Percentiles rank a stretch among this genome's conserved stretches.
Evolutionary conservation across 83 land plant genomes (phyloP).

Genomic region (Diphasiastrum complanatum): DNA sequence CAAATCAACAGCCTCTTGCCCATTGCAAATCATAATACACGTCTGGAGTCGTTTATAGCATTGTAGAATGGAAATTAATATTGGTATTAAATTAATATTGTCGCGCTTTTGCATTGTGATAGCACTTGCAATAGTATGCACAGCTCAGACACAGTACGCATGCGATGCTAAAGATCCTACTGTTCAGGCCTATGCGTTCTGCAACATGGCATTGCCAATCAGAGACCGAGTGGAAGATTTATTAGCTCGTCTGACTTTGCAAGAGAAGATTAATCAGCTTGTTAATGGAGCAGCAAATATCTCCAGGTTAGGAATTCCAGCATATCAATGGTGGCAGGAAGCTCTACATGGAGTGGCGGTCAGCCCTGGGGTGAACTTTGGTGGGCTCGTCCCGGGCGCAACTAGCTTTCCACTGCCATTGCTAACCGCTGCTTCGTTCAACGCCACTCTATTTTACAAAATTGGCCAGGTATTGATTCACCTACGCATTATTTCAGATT

Average conservation of each 20-base stretch:
- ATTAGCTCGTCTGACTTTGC: constrained; percentile 16
- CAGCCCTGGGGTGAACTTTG: constrained; percentile 32
- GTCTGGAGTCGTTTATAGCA: too few relatives aligned
- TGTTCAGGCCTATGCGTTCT: too few relatives aligned
- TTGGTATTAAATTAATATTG: too few relatives aligned
- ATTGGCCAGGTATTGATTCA: constrained; percentile 44
- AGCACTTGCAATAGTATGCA: too few relatives aligned
- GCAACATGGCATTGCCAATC: constrained; percentile 16
- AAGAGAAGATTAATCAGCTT: constrained; percentile 32
- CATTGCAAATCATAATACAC: too few relatives aligned
- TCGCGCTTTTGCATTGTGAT: too few relatives aligned
- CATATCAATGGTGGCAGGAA: constrained; percentile 39
- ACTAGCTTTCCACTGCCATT: constrained; percentile 37
- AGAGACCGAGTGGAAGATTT: constrained; percentile 24
- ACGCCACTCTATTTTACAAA: constrained; percentile 23
- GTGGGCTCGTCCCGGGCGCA: constrained; percentile 25
- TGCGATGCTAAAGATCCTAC: too few relatives aligned
- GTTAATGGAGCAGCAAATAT: constrained; percentile 25
- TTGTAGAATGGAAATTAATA: too few relatives aligned
- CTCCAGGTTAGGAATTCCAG: constrained; percentile 31
- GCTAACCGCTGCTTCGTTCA: constrained; percentile 34
- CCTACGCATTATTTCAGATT: too few relatives aligned
- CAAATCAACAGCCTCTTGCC: too few relatives aligned
- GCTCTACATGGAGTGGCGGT: constrained; percentile 35
- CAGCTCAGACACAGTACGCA: too few relatives aligned